Conservation (phyloP, 1,284 basidiomycete species). For the Fomes fomentarius region DNA sequence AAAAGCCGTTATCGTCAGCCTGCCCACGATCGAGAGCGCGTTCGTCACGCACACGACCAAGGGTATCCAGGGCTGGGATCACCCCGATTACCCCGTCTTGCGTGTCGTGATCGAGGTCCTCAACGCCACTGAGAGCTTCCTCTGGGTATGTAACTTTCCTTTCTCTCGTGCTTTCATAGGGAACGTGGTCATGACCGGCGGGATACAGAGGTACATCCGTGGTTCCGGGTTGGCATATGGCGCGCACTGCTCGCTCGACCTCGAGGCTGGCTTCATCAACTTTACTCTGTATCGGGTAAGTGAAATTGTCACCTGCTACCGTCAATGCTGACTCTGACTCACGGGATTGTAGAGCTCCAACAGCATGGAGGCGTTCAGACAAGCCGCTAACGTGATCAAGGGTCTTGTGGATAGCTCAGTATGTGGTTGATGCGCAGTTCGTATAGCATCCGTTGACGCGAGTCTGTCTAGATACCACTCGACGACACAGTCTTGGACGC, state of each 20-base stretch:
- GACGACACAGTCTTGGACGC: slow-evolving; percentile 88
- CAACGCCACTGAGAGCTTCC: slow-evolving; percentile 93
- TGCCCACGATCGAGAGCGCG: slow-evolving; percentile 94
- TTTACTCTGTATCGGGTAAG: slow-evolving; percentile 86
- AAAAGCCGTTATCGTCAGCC: slow-evolving; percentile 84
- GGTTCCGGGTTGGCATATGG: slow-evolving; percentile 96
- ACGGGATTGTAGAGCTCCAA: slow-evolving; percentile 76
- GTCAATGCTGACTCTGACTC: neutral
- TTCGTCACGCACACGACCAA: slow-evolving; percentile 85
- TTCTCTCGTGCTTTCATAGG: no score
- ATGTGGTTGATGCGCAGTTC: slow-evolving; percentile 34
- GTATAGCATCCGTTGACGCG: neutral
- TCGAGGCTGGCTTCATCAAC: slow-evolving; percentile 81
- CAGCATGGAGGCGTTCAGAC: slow-evolving; percentile 81
- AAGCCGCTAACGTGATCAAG: slow-evolving; percentile 77
- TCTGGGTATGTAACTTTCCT: slow-evolving; percentile 70
- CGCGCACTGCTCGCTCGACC: slow-evolving; percentile 77
- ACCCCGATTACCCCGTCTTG: slow-evolving; percentile 86
- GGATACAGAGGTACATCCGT: slow-evolving; percentile 74
- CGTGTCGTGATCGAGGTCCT: slow-evolving; percentile 87
- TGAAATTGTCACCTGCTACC: neutral
- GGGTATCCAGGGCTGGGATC: slow-evolving; percentile 78
- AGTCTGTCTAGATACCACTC: slow-evolving; percentile 65
- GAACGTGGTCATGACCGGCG: neutral
- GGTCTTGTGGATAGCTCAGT: slow-evolving; percentile 82